Evolutionary conservation across 2,329 filamentous ascomycete species (phyloP).

Genomic region (Fusarium dimerum): DNA sequence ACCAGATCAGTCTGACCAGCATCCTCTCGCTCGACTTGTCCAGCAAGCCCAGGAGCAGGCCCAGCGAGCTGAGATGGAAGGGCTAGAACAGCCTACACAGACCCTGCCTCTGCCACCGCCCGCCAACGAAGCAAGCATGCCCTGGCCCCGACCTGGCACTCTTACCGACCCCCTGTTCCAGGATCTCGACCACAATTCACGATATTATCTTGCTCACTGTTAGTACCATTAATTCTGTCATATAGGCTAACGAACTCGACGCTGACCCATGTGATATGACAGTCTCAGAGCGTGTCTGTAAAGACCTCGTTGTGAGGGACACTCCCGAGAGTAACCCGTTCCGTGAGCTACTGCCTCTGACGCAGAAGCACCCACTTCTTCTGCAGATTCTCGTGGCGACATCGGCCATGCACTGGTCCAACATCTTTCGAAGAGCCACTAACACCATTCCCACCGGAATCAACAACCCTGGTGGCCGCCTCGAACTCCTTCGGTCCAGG

Average conservation of each 20-base stretch:
- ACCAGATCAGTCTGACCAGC: conserved; percentile 22
- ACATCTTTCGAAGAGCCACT: conserved; percentile 40
- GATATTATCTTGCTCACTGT: conserved; percentile 55
- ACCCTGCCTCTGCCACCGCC: conserved; percentile 2
- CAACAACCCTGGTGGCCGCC: conserved; percentile 38
- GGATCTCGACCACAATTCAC: conserved; percentile 47
- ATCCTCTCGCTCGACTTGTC: conserved; percentile 18
- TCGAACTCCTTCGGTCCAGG: conserved; percentile 39
- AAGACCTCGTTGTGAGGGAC: conserved; percentile 54
- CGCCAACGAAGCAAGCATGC: conserved; percentile 11
- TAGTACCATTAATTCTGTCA: conserved; percentile 9
- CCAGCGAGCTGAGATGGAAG: conserved; percentile 9
- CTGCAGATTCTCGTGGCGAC: conserved; percentile 51
- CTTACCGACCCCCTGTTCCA: conserved; percentile 58
- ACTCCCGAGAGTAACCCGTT: conserved; percentile 48
- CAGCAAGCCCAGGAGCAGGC: conserved; percentile 9
- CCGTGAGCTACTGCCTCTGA: conserved; percentile 49
- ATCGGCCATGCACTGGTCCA: conserved; percentile 51
- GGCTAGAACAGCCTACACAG: conserved; percentile 11
- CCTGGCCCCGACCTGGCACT: conserved; percentile 27
- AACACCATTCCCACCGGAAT: conserved; percentile 31
- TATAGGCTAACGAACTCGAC: conserved; percentile 9
- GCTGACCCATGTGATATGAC: conserved; percentile 23
- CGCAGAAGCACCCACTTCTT: conserved; percentile 46
- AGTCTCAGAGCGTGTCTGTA: conserved; percentile 53